Evolutionary conservation across 805 yeast species (phyloP).

Genomic region (Myxozyma neotropica): DNA sequence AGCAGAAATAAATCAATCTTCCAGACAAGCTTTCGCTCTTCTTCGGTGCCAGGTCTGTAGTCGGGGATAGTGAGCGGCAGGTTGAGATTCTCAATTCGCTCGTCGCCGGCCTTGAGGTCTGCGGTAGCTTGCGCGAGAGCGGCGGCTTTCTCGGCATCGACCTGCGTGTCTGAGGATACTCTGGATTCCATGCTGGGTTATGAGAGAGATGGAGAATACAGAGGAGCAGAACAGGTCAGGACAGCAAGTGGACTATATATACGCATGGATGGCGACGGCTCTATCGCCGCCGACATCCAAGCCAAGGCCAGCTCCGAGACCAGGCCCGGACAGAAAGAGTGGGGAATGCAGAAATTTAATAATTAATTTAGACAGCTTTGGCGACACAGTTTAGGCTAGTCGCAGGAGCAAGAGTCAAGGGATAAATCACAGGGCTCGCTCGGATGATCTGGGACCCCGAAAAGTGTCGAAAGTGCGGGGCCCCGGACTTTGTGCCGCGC

Average conservation of each 20-base stretch:
- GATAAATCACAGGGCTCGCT: no score
- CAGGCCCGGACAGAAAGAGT: no score
- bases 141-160: conserved; percentile 2
- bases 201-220: no score
- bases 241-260: neutral
- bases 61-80: conserved; percentile 4
- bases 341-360: no score
- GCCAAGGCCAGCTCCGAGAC: neutral
- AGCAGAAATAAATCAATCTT: conserved; percentile 51
- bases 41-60: conserved; percentile 5
- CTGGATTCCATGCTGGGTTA: neutral
- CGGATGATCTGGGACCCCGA: no score
- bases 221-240: neutral
- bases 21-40: conserved; percentile 33
- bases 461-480: no score
- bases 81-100: conserved; percentile 9
- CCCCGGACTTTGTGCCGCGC: no score
- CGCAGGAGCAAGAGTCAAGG: no score
- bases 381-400: no score
- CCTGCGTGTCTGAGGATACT: neutral
- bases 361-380: no score
- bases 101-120: conserved; percentile 10
- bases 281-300: neutral
- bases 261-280: neutral
- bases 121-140: neutral